Conservation (phyloP, 768 basidiomycete genomes). For the Phylloporus rhodoxanthus region DNA sequence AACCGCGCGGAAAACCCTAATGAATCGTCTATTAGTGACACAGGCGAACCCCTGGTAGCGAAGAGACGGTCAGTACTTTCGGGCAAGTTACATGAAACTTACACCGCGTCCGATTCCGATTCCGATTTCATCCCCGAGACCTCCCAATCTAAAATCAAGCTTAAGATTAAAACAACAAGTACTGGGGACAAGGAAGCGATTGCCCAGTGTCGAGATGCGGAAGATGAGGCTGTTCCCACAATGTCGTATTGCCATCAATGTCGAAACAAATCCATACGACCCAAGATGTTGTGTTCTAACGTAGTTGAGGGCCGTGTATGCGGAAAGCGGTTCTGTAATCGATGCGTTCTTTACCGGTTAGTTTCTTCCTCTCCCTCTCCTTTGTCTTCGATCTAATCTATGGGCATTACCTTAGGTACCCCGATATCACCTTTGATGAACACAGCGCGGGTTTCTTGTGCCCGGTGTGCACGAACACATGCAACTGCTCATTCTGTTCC, state of each 20-base stretch:
- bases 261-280: constrained; percentile 19
- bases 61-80: constrained; percentile 13
- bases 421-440: constrained; percentile 33
- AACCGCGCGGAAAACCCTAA: background rate
- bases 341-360: constrained; percentile 32
- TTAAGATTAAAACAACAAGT: constrained; percentile 3
- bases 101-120: constrained; percentile 6
- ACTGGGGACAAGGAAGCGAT: background rate
- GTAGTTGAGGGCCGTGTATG: constrained; percentile 16
- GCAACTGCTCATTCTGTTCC: constrained; percentile 46
- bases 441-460: constrained; percentile 34
- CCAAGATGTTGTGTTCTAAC: constrained; percentile 35
- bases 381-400: background rate
- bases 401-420: constrained; percentile 31
- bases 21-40: background rate
- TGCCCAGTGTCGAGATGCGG: background rate
- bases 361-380: background rate
- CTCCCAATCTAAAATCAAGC: constrained; percentile 1
- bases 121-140: constrained; percentile 11
- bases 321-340: constrained; percentile 32
- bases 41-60: background rate
- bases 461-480: constrained; percentile 40
- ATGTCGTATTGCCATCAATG: constrained; percentile 35
- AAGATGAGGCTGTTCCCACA: background rate
- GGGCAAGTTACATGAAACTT: constrained; percentile 12